Evolutionary conservation across 257 asterid species (phyloP), one percentile per base, ranked within the genome.

Genomic region (Agastache rugosa): DNA sequence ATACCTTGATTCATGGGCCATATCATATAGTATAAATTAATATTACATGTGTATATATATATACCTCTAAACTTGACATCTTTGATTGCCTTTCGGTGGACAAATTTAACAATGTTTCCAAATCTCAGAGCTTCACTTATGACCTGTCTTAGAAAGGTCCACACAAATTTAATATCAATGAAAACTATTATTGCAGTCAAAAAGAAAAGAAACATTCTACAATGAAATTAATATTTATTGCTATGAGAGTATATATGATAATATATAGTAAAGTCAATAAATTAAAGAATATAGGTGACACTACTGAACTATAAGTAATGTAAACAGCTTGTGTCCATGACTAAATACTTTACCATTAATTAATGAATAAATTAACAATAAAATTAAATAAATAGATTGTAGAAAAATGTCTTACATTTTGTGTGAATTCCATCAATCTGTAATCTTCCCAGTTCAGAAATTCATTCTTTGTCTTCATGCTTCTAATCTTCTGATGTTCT

Each of bases 31-130:
- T 45, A 50, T n/a, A 50, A 50, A 6, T 50, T 39, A 39, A 39
- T 37, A 39, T 8, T 37, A 53, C 5, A 17, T 5, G 1, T 50
- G 17, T 6, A 2, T 17, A 51, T 0, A 39, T 19, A 31, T 2
- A 53, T 37, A 89, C 96, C 96, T 90, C 71, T 83, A 69, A 86
- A 90, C 69, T 88, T 86, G 86, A 90, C 88, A 78, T 90, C 92
- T 81, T 83, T 82, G 78, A 90, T 88, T 11, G 96, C 96, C 87
- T 88, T 90, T 86, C 96, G 89, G 91, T 90, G 96, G 77, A 90
- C 96, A 85, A 90, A 88, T 81, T 90, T 90, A 76, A 90, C 96
- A 77, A 90, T 87, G 90, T 90, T 90, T 63, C 96, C 96, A 77
- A 70, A 83, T 88, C 96, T 88, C 68, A 90, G 86, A 84, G 92